Evolutionary conservation across 768 basidiomycete species (phyloP), one percentile per base, ranked within the genome.

Genomic region (Austroboletus festivus): DNA sequence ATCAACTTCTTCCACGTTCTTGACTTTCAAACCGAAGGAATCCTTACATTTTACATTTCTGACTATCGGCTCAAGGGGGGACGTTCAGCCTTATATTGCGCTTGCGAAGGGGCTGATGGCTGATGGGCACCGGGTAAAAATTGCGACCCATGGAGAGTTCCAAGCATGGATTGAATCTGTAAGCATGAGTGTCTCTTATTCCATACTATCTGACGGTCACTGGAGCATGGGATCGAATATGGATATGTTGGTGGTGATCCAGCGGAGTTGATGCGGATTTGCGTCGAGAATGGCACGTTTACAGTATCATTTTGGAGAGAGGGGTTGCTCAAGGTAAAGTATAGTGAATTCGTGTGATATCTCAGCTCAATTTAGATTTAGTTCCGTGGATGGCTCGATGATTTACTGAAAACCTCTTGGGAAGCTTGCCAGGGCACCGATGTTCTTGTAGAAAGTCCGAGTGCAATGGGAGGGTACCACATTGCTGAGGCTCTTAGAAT

Each of bases 361-460:
- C 33, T 31, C 23, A 42, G 33, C 54, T 59, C 22, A 50, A 31
- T 23, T 28, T 46, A 40, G 21, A 51, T 38, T 23, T 63, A 95
- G 89, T 98, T 98, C 73, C 87, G 96, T 44, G 93, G 93, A 10
- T 98, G 95, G 95, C 73, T 98, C 33, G 96, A 99, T 62, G 96
- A 99, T 64, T 77, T 99, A 8, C 79, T 99, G 39, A 86, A 85
- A 67, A 93, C 93, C 0, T 89, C 93, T 2, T 98, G 94, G 93
- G 86, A 93, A 57, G 94, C 93, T 0, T 98, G 96, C 62, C 93
- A 95, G 70, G 85, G 82, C 30, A 92, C 92, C 0, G 94, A 99
- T 64, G 80, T 98, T 23, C 77, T 99, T 34, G 74, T 99, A 38
- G 95, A 99, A 70, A 92, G 89, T 61, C 95, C 95, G 0, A 93